These are phyloP conservation scores for Solanum bulbocastanum DNA, from an alignment of 257 asterid genomes.

Conservation along the genomic window DNA sequence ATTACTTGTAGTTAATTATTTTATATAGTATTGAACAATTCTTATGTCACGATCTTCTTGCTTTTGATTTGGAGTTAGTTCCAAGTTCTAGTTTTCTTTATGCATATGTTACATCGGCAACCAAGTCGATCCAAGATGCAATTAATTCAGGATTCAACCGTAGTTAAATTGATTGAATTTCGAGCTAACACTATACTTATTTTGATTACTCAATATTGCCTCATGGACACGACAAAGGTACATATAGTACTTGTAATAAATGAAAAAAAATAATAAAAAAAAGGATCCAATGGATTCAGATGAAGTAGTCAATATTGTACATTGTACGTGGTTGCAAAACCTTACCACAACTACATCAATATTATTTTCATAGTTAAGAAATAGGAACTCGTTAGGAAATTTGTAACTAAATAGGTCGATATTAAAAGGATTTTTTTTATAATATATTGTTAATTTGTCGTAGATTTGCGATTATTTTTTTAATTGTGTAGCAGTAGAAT, in stretches of 20 bases:
- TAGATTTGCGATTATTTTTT: too few species aligned
- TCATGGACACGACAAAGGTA: not conserved
- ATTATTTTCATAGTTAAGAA: not conserved
- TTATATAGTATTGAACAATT: not conserved
- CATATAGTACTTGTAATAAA: not conserved
- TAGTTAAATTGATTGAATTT: not conserved
- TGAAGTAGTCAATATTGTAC: not conserved
- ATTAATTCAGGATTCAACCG: not conserved
- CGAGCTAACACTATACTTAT: not conserved
- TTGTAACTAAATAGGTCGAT: too few species aligned
- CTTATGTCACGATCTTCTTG: not conserved
- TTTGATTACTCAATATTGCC: not conserved
- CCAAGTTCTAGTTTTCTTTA: not conserved
- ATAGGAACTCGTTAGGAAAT: not conserved
- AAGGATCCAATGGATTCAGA: not conserved
- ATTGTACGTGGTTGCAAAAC: not conserved
- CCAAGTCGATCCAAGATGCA: not conserved
- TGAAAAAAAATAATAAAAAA: not conserved
- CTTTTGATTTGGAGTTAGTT: not conserved
- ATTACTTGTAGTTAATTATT: not conserved
- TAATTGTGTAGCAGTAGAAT: too few species aligned
- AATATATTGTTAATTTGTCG: too few species aligned
- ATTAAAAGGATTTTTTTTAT: too few species aligned
- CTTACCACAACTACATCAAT: not conserved
- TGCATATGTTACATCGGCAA: not conserved